Evolutionary conservation across 169 alveolate species (phyloP), one percentile per base, ranked within the genome.

Genomic region (Plasmodium relictum): DNA sequence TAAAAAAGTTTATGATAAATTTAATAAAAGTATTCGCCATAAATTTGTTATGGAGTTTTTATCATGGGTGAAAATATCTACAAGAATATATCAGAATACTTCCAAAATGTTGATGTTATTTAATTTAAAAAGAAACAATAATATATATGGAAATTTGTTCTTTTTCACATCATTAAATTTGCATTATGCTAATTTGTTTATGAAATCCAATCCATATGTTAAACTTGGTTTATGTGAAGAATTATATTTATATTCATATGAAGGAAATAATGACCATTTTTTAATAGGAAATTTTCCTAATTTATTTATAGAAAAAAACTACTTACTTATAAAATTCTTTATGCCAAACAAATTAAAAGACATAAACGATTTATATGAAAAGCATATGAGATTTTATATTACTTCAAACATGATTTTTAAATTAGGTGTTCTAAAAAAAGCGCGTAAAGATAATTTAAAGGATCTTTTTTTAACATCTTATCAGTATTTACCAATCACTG

Each of bases 41-140:
- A 71, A 86, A 22, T 80, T 66, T n/a, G 92, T 61, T 3, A 37
- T 86, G 16, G 88, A 74, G 14, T 76, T 73, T 59, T 54, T 91
- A 54, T 58, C 87, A 14, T 91, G 94, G 94, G 94, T 88, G 3
- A 68, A 88, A n/a, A 63, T 85, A 10, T 91, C 94, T n/a, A 62
- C 94, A 61, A 73, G 92, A 18, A 87, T 86, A 59, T 73, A 62
- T 54, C 88, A 88, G 31, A 87, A 66, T 48, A 70, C 94, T 0
- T 89, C 93, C 0, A 85, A 85, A 65, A 58, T 91, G 14, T 74
- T 91, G 9, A 73, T 63, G 78, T 10, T 65, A 9, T 88, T 68
- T 39, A 72, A 83, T 22, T 78, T 88, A 50, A 73, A 89, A 68
- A 56, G 62, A 50, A 58, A 83, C 39, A 63, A 73, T 24, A 83